A percentile compares a stretch with the other conserved stretches of the same genome.
Evolutionary conservation across 164 flowering plant genomes (phyloP).

Genomic region (Saururus chinensis): DNA sequence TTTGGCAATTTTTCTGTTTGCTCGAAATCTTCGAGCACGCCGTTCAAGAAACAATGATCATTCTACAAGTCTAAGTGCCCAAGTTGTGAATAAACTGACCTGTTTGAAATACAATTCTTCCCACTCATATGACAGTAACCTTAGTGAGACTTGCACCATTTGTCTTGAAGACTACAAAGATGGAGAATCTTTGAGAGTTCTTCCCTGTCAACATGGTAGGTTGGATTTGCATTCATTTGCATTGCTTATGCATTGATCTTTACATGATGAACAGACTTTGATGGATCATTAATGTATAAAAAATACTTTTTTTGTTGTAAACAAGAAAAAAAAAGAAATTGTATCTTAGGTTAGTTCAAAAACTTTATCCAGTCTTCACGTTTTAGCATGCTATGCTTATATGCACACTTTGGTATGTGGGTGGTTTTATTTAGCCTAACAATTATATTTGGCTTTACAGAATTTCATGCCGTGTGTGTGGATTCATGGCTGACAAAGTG

Average conservation of each 20-base stretch:
- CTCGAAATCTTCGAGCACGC: slow-evolving; percentile 22
- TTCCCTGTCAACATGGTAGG: slow-evolving; percentile 61
- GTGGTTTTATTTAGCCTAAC: background rate
- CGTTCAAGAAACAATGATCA: slow-evolving; percentile 12
- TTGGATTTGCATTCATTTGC: background rate
- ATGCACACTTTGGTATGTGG: background rate
- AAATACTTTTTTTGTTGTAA: no score
- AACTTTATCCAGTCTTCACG: no score
- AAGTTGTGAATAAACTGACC: slow-evolving; percentile 29
- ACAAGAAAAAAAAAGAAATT: no score
- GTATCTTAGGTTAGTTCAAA: no score
- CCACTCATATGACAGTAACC: slow-evolving; percentile 3
- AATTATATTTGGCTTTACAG: slow-evolving; percentile 21
- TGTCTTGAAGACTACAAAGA: slow-evolving; percentile 57
- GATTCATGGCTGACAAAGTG: slow-evolving; percentile 62
- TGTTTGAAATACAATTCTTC: slow-evolving; percentile 18
- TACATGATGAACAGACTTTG: no score
- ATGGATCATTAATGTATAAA: no score
- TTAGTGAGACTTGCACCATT: slow-evolving; percentile 44
- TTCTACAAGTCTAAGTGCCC: slow-evolving; percentile 16
- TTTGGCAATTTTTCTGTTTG: slow-evolving; percentile 20
- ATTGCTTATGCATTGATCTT: no score
- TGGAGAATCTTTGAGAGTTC: slow-evolving; percentile 44
- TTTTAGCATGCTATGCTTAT: background rate
- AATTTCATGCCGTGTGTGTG: slow-evolving; percentile 47